Base-by-base conservation (phyloP, 176 grass and related monocot genomes). In the Lolium rigidum region DNA sequence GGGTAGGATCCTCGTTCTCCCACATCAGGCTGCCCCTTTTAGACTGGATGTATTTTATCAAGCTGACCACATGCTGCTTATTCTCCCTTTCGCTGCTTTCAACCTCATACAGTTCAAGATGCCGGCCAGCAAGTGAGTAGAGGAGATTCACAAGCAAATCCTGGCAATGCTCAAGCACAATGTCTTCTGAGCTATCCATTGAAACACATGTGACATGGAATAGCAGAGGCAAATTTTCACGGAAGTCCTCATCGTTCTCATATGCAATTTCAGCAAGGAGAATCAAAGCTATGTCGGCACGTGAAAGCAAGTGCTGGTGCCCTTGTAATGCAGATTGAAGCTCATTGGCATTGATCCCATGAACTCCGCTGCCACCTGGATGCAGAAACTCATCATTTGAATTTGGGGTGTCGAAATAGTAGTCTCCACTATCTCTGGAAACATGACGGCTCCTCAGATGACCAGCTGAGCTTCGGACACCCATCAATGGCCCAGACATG, bases 121-220 rank as follows among this genome's bases (percentile, higher is more conserved):
- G 96, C 26, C 92, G 90, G 12, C 96, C 96, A 70, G 96, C 96
- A 64, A 98, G 88, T 62, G 96, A 98, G 80, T 98, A 98, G 20
- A 98, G 91, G 47, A 98, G 87, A 92, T 98, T 98, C 73, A 95
- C 96, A 20, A 98, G 93, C 77, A 98, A 92, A 88, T 98, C 90
- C 79, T 98, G 96, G 89, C 93, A 98, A 78, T 98, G 96, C 83
- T 95, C 89, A 3, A 98, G 96, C 69, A 98, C 96, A 84, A 98
- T 95, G 85, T 98, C 96, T 78, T 98, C 96, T 76, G 96, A 95
- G 78, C 96, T 98, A 89, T 98, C 93, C 96, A 98, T 95, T 0
- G 96, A 98, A 87, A 98, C 96, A 86, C 96, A 98, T 9, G 92
- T 98, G 80, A 98, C 93, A 87, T 98, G 93, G 88, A 98, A 98